Percentiles rank a stretch among this genome's conserved stretches.
phyloP scores from a whole-genome alignment of 2,329 filamentous ascomycete species.

The Monilinia fructigena region DNA sequence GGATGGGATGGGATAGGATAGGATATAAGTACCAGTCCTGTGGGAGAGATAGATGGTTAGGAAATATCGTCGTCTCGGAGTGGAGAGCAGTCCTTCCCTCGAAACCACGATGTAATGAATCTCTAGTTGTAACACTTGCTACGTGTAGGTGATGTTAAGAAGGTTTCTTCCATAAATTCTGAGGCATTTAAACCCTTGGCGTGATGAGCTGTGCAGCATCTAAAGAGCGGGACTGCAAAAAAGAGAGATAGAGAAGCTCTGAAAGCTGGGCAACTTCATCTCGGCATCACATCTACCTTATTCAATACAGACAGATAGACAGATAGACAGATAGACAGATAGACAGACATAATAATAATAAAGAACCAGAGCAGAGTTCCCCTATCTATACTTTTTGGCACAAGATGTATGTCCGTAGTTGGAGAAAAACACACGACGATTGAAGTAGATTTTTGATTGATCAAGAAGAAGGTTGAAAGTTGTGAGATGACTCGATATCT shows the following conservation, averaged over 20 bases:
- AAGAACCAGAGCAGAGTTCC: no score
- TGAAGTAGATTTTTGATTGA: neutral
- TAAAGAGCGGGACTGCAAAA: no score
- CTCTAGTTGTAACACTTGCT: slow-evolving; percentile 2
- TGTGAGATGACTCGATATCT: neutral
- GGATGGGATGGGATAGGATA: no score
- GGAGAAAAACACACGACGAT: neutral
- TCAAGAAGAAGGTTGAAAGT: neutral
- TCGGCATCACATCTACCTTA: no score
- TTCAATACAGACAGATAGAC: no score
- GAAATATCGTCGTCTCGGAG: neutral
- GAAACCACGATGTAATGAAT: neutral
- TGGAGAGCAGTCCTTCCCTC: no score
- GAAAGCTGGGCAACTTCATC: no score
- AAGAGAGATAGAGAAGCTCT: no score
- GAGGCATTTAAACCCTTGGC: neutral
- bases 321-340: neutral
- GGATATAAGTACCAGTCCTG: neutral
- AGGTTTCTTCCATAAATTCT: neutral
- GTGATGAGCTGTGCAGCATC: neutral
- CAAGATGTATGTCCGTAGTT: neutral
- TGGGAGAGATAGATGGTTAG: neutral
- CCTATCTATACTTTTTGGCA: neutral
- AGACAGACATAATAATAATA: neutral
- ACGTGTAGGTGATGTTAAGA: neutral